Evolutionary conservation across 345 rosid species (phyloP).

Genomic region (Pugionium dolabratum): DNA sequence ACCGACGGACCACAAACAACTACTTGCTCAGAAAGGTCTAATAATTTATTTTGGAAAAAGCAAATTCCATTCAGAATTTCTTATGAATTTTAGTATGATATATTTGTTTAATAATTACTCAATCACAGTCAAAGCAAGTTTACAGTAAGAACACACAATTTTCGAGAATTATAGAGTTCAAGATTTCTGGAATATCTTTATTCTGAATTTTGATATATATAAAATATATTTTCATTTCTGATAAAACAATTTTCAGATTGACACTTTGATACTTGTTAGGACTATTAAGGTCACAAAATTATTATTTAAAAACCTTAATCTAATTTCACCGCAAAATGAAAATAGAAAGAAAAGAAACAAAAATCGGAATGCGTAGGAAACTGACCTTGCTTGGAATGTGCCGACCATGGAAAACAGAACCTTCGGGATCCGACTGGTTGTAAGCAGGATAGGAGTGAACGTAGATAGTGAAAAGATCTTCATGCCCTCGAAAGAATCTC

Average conservation of each 20-base stretch:
- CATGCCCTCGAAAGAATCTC: constrained; percentile 66
- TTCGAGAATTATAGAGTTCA: neutral
- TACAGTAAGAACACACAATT: constrained; percentile 12
- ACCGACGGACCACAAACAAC: constrained; percentile 29
- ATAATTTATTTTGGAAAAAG: constrained; percentile 18
- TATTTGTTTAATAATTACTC: constrained; percentile 16
- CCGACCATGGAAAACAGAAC: constrained; percentile 59
- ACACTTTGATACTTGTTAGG: neutral
- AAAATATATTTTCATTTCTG: neutral
- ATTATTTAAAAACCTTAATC: neutral
- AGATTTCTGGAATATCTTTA: neutral
- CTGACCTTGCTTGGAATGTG: constrained; percentile 83
- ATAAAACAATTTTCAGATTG: neutral
- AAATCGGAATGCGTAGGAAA: neutral
- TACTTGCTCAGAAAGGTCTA: constrained; percentile 9
- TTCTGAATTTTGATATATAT: constrained; percentile 3
- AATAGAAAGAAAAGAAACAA: neutral
- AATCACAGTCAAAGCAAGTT: constrained; percentile 21
- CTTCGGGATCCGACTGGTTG: constrained; percentile 48
- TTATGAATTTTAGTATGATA: neutral
- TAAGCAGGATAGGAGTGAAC: constrained; percentile 65
- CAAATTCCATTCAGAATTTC: constrained; percentile 25
- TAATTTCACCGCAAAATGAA: neutral
- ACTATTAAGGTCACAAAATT: neutral
- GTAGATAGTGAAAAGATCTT: constrained; percentile 62